Conservation (phyloP, 768 basidiomycete genomes). For the Cystobasidium tubakii region DNA sequence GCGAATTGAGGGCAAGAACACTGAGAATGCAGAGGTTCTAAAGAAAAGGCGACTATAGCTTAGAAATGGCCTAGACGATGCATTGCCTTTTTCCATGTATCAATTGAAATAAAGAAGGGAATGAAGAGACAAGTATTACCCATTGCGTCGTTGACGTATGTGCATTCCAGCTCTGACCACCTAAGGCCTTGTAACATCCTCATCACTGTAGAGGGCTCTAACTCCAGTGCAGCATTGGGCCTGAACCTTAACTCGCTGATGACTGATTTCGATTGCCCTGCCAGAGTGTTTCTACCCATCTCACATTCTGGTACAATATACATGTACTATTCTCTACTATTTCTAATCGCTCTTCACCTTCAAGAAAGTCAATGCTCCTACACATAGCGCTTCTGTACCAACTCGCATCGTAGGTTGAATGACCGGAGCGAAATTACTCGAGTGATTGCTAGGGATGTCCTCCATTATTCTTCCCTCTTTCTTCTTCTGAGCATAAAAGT, state of each 20-base stretch:
- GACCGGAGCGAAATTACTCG: not conserved
- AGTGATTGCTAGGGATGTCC: constrained; percentile 13
- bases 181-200: too few species aligned
- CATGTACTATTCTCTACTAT: too few species aligned
- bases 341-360: not conserved
- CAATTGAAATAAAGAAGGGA: not conserved
- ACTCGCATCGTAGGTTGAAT: constrained; percentile 12
- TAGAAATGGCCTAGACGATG: not conserved
- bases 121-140: too few species aligned
- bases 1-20: not conserved
- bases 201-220: too few species aligned
- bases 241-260: too few species aligned
- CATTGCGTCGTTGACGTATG: too few species aligned
- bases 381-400: constrained; percentile 7
- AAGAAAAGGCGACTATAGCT: not conserved
- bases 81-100: not conserved
- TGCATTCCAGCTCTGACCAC: too few species aligned
- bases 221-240: too few species aligned
- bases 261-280: too few species aligned
- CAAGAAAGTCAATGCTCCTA: constrained; percentile 10
- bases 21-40: not conserved
- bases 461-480: not conserved
- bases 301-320: too few species aligned
- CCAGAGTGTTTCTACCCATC: too few species aligned
- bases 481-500: not conserved